Conservation (phyloP, 345 rosid species). For the Salix viminalis region DNA sequence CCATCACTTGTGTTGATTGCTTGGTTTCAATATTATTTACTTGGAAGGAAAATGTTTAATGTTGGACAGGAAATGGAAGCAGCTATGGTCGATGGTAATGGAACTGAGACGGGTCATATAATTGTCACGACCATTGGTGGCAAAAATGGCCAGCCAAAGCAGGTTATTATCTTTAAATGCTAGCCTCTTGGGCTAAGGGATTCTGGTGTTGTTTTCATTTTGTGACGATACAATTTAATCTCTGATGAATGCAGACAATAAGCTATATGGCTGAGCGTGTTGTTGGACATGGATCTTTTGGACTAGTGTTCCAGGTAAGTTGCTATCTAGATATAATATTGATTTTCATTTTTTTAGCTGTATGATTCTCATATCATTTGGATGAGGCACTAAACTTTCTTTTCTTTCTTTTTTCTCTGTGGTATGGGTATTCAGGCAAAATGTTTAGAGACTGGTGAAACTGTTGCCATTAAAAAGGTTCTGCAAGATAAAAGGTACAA, state of each 20-base stretch:
- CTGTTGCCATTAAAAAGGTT: slow-evolving; percentile 86
- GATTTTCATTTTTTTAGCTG: background rate
- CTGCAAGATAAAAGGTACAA: slow-evolving; percentile 96
- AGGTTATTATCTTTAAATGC: slow-evolving; percentile 38
- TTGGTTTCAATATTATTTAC: background rate
- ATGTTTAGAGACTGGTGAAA: slow-evolving; percentile 93
- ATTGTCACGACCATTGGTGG: slow-evolving; percentile 85
- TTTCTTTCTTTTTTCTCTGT: background rate
- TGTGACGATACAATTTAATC: background rate
- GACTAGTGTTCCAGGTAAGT: slow-evolving; percentile 85
- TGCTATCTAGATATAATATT: background rate
- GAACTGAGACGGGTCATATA: slow-evolving; percentile 78
- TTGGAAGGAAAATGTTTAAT: slow-evolving; percentile 3
- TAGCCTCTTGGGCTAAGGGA: background rate
- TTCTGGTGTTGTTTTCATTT: slow-evolving; percentile 1
- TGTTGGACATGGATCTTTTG: slow-evolving; percentile 95
- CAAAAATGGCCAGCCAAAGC: slow-evolving; percentile 73
- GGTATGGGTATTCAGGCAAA: slow-evolving; percentile 56
- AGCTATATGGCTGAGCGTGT: slow-evolving; percentile 98
- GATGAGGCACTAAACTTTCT: background rate
- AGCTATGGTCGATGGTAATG: slow-evolving; percentile 78
- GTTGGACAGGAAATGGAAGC: slow-evolving; percentile 74
- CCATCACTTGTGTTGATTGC: background rate
- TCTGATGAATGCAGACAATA: slow-evolving; percentile 48
- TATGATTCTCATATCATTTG: background rate